These are phyloP conservation scores for Xylaria acuta DNA, from an alignment of 495 filamentous ascomycete species.

Conservation along the genomic window DNA sequence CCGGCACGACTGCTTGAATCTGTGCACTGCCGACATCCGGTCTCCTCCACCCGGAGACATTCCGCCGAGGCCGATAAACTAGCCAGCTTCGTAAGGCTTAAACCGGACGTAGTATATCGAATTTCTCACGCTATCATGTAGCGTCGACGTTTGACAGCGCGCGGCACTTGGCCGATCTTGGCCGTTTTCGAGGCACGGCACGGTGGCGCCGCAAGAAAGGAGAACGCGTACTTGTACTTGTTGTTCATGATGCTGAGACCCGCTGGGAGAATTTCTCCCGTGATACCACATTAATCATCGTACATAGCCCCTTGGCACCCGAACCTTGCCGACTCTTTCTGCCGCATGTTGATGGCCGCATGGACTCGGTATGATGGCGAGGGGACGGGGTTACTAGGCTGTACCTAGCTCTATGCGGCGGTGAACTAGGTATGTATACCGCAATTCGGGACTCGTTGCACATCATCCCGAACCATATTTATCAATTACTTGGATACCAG, in stretches of 20 bases:
- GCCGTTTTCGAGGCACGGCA: not conserved
- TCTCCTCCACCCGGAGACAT: slow-evolving; percentile 5
- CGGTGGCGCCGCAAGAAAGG: not conserved
- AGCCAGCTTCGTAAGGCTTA: slow-evolving; percentile 1
- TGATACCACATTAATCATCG: not conserved
- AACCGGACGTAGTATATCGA: not conserved
- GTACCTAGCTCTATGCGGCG: not conserved
- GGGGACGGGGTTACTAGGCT: not conserved
- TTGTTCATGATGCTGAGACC: not conserved
- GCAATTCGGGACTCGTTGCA: not conserved
- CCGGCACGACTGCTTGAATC: not conserved
- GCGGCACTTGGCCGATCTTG: slow-evolving; percentile 5
- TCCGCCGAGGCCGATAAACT: slow-evolving; percentile 3
- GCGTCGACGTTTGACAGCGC: not conserved
- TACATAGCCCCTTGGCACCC: slow-evolving; percentile 8
- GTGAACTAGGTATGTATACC: not conserved
- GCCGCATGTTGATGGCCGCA: not conserved
- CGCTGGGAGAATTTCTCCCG: not conserved
- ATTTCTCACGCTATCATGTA: not conserved
- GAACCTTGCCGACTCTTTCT: slow-evolving; percentile 1
- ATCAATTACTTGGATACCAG: not conserved
- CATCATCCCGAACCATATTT: slow-evolving; percentile 1
- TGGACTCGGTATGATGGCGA: not conserved
- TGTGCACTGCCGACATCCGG: not conserved
- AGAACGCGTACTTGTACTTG: slow-evolving; percentile 15